Conservation (phyloP, 148 eudicot species). For the Silene conica region DNA sequence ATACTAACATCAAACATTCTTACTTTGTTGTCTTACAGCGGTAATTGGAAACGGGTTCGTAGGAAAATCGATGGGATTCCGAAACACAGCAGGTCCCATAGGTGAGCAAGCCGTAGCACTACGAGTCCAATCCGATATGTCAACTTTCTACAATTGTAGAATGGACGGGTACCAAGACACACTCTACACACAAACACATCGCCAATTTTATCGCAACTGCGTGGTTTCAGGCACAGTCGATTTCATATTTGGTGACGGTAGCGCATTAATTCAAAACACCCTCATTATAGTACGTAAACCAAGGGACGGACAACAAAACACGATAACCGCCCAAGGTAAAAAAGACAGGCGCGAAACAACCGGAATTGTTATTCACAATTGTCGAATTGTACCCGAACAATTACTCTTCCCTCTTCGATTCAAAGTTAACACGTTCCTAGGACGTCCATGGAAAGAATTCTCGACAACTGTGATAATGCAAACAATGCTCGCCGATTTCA, state of each 20-base stretch:
- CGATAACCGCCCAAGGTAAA: conserved; percentile 68
- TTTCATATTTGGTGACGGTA: conserved; percentile 53
- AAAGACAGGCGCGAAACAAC: conserved; percentile 25
- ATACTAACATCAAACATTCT: background rate
- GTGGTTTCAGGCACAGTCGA: conserved; percentile 50
- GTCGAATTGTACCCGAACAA: conserved; percentile 61
- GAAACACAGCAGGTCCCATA: conserved; percentile 56
- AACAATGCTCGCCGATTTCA: conserved; percentile 40
- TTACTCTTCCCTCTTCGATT: conserved; percentile 32
- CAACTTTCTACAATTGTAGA: conserved; percentile 49
- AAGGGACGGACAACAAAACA: conserved; percentile 42
- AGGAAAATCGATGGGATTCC: conserved; percentile 51
- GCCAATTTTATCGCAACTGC: conserved; percentile 53
- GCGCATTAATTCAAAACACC: conserved; percentile 48
- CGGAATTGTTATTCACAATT: conserved; percentile 61
- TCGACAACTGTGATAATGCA: conserved; percentile 62
- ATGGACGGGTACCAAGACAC: conserved; percentile 63
- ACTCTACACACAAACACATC: conserved; percentile 38
- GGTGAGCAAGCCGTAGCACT: conserved; percentile 77
- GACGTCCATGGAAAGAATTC: conserved; percentile 69
- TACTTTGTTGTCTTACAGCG: conserved; percentile 23
- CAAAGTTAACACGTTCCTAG: conserved; percentile 41
- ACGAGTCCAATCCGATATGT: conserved; percentile 46
- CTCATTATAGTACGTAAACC: conserved; percentile 47
- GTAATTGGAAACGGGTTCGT: conserved; percentile 53